Percentiles rank a stretch among this genome's conserved stretches.
Evolutionary conservation across 192 early-diverging fungal species (phyloP).

Genomic region (Coemansia sp.): DNA sequence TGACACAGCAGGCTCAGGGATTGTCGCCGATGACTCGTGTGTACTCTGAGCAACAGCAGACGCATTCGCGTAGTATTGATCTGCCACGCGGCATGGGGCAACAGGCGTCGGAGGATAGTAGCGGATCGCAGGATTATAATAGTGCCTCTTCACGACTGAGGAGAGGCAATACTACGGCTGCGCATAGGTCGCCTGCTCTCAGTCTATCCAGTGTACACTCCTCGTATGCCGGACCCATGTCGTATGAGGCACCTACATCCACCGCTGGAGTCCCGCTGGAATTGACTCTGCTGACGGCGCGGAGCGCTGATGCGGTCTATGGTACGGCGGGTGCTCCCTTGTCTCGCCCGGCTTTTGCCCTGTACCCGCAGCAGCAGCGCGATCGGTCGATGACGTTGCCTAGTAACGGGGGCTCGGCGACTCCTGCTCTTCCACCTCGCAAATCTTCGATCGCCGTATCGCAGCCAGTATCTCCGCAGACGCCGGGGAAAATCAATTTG

Average conservation of each 20-base stretch:
- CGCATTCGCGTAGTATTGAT: slow-evolving; percentile 31
- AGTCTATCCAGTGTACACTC: background rate
- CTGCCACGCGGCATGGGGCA: slow-evolving; percentile 13
- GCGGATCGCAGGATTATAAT: background rate
- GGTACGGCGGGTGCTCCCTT: background rate
- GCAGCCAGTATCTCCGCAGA: slow-evolving; percentile 12
- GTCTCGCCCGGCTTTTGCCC: slow-evolving; percentile 5
- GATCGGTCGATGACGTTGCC: slow-evolving; percentile 51
- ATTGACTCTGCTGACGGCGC: background rate
- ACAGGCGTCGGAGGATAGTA: background rate
- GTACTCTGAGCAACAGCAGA: slow-evolving; percentile 15
- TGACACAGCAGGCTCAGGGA: slow-evolving; percentile 31
- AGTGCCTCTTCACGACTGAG: background rate
- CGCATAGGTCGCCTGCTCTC: background rate
- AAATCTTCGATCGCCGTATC: background rate
- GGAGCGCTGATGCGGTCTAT: slow-evolving; percentile 17
- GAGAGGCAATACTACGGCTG: slow-evolving; percentile 6
- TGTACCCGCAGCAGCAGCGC: slow-evolving; percentile 25
- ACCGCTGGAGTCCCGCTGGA: background rate
- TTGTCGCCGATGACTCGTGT: slow-evolving; percentile 16
- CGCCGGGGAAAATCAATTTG: slow-evolving; percentile 15
- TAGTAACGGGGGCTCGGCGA: slow-evolving; percentile 12
- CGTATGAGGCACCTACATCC: slow-evolving; percentile 10
- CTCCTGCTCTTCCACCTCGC: background rate
- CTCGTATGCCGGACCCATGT: slow-evolving; percentile 6